A percentile compares a stretch with the other conserved stretches of the same genome.
phyloP scores from a whole-genome alignment of 164 flowering plant genomes.

The Stephania japonica region DNA sequence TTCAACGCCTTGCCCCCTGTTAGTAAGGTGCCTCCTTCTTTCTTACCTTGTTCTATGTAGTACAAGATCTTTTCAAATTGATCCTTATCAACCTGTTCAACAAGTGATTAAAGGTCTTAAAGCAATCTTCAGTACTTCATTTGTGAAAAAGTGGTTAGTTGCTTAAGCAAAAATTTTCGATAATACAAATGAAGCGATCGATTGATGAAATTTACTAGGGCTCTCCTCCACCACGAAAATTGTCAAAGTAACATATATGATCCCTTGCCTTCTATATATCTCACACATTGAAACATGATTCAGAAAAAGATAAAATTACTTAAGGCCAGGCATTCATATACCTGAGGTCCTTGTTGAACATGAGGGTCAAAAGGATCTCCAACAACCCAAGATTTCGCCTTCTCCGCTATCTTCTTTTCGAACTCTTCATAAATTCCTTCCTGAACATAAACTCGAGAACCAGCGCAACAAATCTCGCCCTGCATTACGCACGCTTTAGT shows the following conservation, averaged over 20 bases:
- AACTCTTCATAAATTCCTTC: slow-evolving; percentile 80
- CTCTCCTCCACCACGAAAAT: too few relatives aligned
- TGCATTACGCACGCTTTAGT: slow-evolving; percentile 15
- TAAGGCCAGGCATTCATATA: slow-evolving; percentile 11
- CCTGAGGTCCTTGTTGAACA: slow-evolving; percentile 75
- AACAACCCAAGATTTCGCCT: slow-evolving; percentile 54
- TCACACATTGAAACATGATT: background rate
- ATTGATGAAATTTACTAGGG: too few relatives aligned
- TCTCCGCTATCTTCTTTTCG: slow-evolving; percentile 42
- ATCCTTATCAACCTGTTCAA: slow-evolving; percentile 37
- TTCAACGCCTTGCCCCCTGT: slow-evolving; percentile 40
- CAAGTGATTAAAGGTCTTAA: background rate
- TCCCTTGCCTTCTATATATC: too few relatives aligned
- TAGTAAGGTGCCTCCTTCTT: slow-evolving; percentile 60
- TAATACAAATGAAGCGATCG: too few relatives aligned
- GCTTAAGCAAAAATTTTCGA: background rate
- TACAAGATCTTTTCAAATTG: slow-evolving; percentile 48
- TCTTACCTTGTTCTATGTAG: slow-evolving; percentile 56
- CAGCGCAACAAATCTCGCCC: slow-evolving; percentile 83
- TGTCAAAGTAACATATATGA: too few relatives aligned
- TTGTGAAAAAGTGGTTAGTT: background rate
- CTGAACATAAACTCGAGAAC: slow-evolving; percentile 75
- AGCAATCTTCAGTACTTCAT: background rate
- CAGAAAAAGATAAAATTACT: background rate
- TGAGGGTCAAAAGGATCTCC: slow-evolving; percentile 89